Conservation (phyloP, 352 stramenopile species). For the Globisporangium nodosum region DNA sequence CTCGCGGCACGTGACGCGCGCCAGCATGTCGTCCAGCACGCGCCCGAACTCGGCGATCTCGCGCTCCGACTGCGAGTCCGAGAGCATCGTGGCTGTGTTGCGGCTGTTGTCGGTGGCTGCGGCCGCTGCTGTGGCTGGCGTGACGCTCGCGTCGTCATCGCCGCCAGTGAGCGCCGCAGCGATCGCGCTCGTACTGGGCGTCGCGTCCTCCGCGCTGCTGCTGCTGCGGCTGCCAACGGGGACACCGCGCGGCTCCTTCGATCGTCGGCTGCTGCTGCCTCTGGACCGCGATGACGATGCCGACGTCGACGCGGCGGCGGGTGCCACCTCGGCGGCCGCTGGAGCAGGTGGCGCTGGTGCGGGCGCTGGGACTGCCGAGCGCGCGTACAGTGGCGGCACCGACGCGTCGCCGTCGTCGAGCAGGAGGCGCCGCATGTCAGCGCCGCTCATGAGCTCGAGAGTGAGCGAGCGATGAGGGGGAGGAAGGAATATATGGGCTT, state of each 20-base stretch:
- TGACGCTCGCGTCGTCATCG: neutral
- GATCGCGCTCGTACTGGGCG: conserved; percentile 4
- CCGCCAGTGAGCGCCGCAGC: conserved; percentile 3
- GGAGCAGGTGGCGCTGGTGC: neutral
- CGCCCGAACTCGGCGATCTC: conserved; percentile 70
- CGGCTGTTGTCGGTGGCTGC: conserved; percentile 6
- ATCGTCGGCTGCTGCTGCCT: neutral
- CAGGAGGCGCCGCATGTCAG: conserved; percentile 8
- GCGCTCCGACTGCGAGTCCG: conserved; percentile 59
- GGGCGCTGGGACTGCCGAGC: neutral
- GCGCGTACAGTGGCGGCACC: conserved; percentile 6
- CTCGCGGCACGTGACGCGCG: conserved; percentile 63
- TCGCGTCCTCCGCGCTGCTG: conserved; percentile 3
- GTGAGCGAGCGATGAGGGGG: neutral
- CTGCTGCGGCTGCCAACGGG: neutral
- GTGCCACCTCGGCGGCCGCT: too few species aligned
- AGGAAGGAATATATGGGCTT: neutral
- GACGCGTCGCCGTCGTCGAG: conserved; percentile 6
- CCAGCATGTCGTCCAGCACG: conserved; percentile 68
- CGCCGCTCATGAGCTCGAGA: conserved; percentile 2
- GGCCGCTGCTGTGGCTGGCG: neutral
- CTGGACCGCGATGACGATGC: neutral
- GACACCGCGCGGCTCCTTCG: neutral
- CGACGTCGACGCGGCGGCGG: neutral
- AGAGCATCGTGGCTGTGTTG: conserved; percentile 30